These are phyloP conservation scores for Ochromonas danica DNA, from an alignment of 108 stramenopile genomes.

Conservation along the genomic window DNA sequence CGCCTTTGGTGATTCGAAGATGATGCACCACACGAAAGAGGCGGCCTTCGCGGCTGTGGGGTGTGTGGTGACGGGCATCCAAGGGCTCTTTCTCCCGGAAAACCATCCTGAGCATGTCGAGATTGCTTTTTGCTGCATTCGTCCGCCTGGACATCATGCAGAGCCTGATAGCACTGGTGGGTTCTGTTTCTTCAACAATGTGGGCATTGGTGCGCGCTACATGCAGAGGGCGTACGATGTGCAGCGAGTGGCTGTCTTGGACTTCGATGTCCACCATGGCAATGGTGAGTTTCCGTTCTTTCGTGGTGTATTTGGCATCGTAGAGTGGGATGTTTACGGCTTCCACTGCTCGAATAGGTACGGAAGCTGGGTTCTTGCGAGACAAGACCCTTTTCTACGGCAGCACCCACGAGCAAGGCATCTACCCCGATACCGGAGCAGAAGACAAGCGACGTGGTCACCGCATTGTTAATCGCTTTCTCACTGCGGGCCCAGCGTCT, in stretches of 20 bases:
- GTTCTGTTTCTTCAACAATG: slow-evolving; percentile 4
- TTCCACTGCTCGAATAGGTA: too few species aligned
- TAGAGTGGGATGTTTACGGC: too few species aligned
- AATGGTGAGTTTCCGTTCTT: slow-evolving; percentile 92
- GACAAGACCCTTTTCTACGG: slow-evolving; percentile 25
- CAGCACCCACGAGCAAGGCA: slow-evolving; percentile 52
- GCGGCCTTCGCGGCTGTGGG: background rate
- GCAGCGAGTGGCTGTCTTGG: slow-evolving; percentile 81
- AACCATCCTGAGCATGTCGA: background rate
- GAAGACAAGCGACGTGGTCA: background rate
- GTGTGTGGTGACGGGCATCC: background rate
- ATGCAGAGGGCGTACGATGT: background rate
- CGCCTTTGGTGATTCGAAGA: too few species aligned
- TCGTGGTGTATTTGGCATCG: too few species aligned
- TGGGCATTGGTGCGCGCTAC: background rate
- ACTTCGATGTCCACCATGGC: slow-evolving; percentile 92
- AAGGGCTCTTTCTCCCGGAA: background rate
- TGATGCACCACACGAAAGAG: slow-evolving; percentile 8
- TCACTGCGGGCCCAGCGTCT: slow-evolving; percentile 8
- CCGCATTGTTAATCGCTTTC: background rate
- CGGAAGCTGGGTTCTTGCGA: too few species aligned
- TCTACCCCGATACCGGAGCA: background rate
- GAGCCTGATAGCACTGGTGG: background rate
- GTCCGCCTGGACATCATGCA: slow-evolving; percentile 26
- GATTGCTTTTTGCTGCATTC: slow-evolving; percentile 15